Evolutionary conservation across 140 eudicot genomes (phyloP).

Genomic region (Stevia rebaudiana): DNA sequence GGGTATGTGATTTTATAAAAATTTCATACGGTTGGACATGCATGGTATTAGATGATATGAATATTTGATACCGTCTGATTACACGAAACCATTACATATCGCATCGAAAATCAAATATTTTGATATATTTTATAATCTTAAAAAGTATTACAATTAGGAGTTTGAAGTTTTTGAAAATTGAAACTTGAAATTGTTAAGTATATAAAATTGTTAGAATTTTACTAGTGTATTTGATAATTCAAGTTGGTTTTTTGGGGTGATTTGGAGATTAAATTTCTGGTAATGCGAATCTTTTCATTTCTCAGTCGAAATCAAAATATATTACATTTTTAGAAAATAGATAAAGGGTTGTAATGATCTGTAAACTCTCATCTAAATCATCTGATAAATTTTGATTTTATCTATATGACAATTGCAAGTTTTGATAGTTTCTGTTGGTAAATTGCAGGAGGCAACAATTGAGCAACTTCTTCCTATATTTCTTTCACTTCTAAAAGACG

Average conservation of each 20-base stretch:
- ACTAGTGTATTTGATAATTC: background rate
- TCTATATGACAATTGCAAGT: constrained; percentile 9
- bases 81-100: background rate
- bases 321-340: background rate
- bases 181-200: background rate
- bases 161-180: background rate
- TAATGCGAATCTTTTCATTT: background rate
- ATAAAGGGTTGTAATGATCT: background rate
- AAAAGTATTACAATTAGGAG: background rate
- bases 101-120: background rate
- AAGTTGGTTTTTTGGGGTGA: background rate
- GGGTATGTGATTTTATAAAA: background rate
- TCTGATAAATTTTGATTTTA: background rate
- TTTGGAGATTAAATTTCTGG: background rate
- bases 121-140: background rate
- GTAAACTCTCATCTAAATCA: background rate
- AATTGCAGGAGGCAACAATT: constrained; percentile 90
- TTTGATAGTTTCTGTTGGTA: constrained; percentile 19
- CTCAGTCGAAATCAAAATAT: background rate
- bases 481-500: constrained; percentile 91
- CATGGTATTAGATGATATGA: background rate
- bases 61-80: background rate
- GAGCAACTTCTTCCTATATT: constrained; percentile 98
- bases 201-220: background rate
- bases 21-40: background rate